Base-by-base conservation (phyloP, 2,329 filamentous ascomycete species). In the Diaporthe citrichinensis region DNA sequence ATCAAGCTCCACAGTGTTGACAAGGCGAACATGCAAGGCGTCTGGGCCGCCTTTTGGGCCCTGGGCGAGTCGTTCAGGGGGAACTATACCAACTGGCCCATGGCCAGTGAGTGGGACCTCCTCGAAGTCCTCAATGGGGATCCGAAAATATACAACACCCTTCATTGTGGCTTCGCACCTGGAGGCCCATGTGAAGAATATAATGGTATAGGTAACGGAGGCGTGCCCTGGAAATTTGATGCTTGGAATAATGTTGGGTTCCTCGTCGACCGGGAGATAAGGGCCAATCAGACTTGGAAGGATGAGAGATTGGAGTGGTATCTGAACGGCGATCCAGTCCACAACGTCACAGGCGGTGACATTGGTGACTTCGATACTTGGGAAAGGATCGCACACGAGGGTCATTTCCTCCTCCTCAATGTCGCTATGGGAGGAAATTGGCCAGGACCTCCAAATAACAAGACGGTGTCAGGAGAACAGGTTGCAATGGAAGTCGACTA, bases 401-500 rank as follows among this genome's bases (percentile, higher is more conserved):
- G 58, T 8, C 58, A 62, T 41, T 62, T 62, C 58, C 58, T 62
- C n/a, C 58, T 62, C 12, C 17, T 62, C 15, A 62, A 62, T 20
- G 36, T 62, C 23, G 58, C 58, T 1, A 62, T 62, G 58, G 58
- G 58, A 62, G 58, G 58, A 9, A 62, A 62, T 28, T 62, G 58
- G 58, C 58, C 58, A 20, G 58, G 58, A 25, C n/a, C 58, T 9
- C 58, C 58, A 62, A 62, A 62, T n/a, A 44, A 62, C 58, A 28
- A 2, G 36, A 62, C 58, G 20, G 36, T 62, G 14, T 62, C 58
- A 28, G 58, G 58, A 62, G 58, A 62, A 44, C n/a, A 44, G 36
- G 58, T 62, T 28, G 36, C 58, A 44, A 62, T 62, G 58, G 58
- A 62, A 62, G 58, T 62, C 28, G 58, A 62, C 36, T 62, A 44